Evolutionary conservation across 2,329 filamentous ascomycete species (phyloP), one percentile per base, ranked within the genome.

Genomic region (Clarireedia paspali): DNA sequence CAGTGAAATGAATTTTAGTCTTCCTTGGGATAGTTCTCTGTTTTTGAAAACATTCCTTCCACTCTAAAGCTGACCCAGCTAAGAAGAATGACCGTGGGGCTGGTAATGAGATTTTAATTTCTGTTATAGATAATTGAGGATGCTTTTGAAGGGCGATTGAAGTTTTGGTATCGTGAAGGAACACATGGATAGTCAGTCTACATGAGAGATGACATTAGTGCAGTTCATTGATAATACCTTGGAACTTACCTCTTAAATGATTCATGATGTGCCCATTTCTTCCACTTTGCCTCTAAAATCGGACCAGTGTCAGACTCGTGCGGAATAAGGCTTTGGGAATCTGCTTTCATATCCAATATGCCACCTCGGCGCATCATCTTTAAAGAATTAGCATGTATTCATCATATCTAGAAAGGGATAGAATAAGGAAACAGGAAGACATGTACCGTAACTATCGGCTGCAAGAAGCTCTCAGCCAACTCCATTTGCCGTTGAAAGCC

Each of bases 231-330:
- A 9, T 12, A 34, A 12, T 14, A 60, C 14, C 76, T 17, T 17
- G n/a, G 0, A 80, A 73, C 57, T 80, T 79, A 79, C 72, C 84
- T 78, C 66, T 88, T 87, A 72, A 81, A 87, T 3, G 81, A 82
- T 64, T 89, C 85, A 59, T 79, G 74, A 49, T 81, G 74, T 9
- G 80, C 75, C 85, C 86, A 89, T 27, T 71, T 70, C 53, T 71
- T 75, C 86, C 86, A 89, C 63, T 88, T 88, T 4, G 74, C 17
- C 34, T 55, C 30, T 12, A 34, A 34, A 34, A 14, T 4, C 30
- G 10, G 30, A 34, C 30, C 30, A 12, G 30, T 34, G 30, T 34
- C 30, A 34, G 30, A 34, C 39, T 42, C 39, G 20, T 42, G 15
- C 3, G 39, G 39, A 17, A 42, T 7, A 20, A 42, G 39, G 9